A percentile compares a stretch with the other conserved stretches of the same genome.
These are phyloP conservation scores for Ilyonectria sp. DNA, from an alignment of 2,329 filamentous ascomycete species.

Conservation along the genomic window DNA sequence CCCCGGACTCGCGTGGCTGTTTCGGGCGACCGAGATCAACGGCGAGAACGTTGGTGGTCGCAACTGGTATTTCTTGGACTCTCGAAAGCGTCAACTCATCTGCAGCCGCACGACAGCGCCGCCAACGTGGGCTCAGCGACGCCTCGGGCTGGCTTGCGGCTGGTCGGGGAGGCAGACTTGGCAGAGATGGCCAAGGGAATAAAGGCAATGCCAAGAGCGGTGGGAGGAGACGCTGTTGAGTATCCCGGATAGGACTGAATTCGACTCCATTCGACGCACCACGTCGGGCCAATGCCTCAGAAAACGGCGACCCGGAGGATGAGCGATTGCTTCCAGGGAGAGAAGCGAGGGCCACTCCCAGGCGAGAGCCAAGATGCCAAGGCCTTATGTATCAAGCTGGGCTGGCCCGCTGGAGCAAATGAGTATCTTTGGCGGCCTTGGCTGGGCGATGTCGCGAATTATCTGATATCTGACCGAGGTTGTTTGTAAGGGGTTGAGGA, in stretches of 20 bases:
- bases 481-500: neutral
- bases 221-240: neutral
- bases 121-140: neutral
- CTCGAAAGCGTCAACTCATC: neutral
- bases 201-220: neutral
- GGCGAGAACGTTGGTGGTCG: neutral
- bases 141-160: neutral
- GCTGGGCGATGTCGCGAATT: neutral
- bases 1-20: neutral
- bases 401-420: neutral
- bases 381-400: slow-evolving; percentile 19
- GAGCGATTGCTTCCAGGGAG: neutral
- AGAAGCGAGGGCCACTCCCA: neutral
- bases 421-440: neutral
- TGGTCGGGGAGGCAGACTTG: neutral
- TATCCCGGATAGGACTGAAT: neutral
- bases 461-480: neutral
- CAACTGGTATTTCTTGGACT: neutral
- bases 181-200: neutral
- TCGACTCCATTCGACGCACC: neutral
- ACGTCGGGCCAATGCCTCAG: neutral
- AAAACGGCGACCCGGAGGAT: slow-evolving; percentile 2
- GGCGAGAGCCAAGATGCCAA: slow-evolving; percentile 14
- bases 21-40: neutral
- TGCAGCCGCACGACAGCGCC: neutral